Percentiles rank a stretch among this genome's conserved stretches.
Conservation (phyloP, 345 rosid genomes). For the Boechera stricta region DNA sequence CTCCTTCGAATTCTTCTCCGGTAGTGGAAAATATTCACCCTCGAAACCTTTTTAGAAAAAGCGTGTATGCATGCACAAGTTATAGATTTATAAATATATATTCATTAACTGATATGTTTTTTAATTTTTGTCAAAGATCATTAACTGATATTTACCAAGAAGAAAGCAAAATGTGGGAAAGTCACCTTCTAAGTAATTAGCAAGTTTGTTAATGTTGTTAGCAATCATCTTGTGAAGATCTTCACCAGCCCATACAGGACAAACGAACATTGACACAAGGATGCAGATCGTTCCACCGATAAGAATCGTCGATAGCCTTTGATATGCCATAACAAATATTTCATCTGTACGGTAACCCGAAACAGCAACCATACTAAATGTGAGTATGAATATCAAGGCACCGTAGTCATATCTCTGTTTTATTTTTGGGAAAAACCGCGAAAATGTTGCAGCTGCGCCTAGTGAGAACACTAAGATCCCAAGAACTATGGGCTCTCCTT, state of each 20-base stretch:
- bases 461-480: conserved; percentile 70
- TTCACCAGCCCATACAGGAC: conserved; percentile 80
- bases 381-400: conserved; percentile 71
- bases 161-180: conserved; percentile 21
- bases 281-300: conserved; percentile 66
- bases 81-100: not conserved
- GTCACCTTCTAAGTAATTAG: conserved; percentile 61
- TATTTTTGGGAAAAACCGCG: conserved; percentile 69
- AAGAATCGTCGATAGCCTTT: conserved; percentile 67
- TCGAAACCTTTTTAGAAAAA: conserved; percentile 60
- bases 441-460: conserved; percentile 71
- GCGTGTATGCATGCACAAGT: conserved; percentile 2
- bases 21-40: conserved; percentile 53
- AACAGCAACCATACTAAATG: conserved; percentile 73
- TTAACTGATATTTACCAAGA: not conserved
- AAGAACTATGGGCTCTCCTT: conserved; percentile 67
- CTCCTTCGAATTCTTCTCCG: conserved; percentile 42
- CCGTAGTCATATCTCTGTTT: conserved; percentile 94
- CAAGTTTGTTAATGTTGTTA: conserved; percentile 63
- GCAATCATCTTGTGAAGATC: conserved; percentile 65
- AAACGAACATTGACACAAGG: conserved; percentile 55
- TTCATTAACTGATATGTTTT: not conserved
- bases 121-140: no score
- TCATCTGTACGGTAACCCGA: conserved; percentile 70
- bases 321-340: conserved; percentile 54